Conservation (phyloP, 2,329 filamentous ascomycete genomes). For the Thelonectria blattea region DNA sequence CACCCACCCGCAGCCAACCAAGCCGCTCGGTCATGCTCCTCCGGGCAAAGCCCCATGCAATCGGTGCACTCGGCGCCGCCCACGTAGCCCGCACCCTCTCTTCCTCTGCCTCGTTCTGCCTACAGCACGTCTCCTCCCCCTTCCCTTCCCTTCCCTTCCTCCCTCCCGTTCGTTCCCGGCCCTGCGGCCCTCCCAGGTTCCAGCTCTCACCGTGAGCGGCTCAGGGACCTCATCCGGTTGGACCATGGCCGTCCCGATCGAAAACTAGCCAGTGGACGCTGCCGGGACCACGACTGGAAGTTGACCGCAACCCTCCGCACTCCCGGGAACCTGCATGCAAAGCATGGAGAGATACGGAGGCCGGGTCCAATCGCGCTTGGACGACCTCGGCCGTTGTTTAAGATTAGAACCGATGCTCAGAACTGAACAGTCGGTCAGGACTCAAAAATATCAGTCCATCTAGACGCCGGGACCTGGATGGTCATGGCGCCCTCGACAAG, state of each 20-base stretch:
- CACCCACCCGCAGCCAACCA: constrained; percentile 1
- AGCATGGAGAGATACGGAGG: constrained; percentile 14
- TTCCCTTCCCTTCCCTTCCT: constrained; percentile 3
- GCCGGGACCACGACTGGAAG: constrained; percentile 10
- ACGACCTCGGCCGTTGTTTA: constrained; percentile 14
- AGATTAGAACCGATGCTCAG: constrained; percentile 12
- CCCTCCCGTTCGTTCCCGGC: constrained; percentile 36
- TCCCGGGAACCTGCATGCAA: constrained; percentile 30
- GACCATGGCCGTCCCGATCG: constrained; percentile 30
- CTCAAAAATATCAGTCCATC: constrained; percentile 10
- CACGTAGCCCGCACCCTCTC: constrained; percentile 7
- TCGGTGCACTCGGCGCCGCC: constrained; percentile 10
- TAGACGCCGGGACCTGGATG: constrained; percentile 11
- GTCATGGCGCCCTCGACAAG: background rate
- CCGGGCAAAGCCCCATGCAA: constrained; percentile 10
- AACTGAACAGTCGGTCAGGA: constrained; percentile 15
- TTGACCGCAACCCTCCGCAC: constrained; percentile 25
- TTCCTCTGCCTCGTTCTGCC: background rate
- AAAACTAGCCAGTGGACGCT: constrained; percentile 23
- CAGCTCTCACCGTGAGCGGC: constrained; percentile 28
- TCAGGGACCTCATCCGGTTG: constrained; percentile 35
- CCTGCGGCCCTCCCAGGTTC: constrained; percentile 21
- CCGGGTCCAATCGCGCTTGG: constrained; percentile 22
- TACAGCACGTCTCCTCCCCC: too few relatives aligned
- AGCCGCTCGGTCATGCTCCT: constrained; percentile 5